A percentile compares a stretch with the other conserved stretches of the same genome.
phyloP scores from a whole-genome alignment of 768 basidiomycete species.

The Podaxis rugospora region DNA sequence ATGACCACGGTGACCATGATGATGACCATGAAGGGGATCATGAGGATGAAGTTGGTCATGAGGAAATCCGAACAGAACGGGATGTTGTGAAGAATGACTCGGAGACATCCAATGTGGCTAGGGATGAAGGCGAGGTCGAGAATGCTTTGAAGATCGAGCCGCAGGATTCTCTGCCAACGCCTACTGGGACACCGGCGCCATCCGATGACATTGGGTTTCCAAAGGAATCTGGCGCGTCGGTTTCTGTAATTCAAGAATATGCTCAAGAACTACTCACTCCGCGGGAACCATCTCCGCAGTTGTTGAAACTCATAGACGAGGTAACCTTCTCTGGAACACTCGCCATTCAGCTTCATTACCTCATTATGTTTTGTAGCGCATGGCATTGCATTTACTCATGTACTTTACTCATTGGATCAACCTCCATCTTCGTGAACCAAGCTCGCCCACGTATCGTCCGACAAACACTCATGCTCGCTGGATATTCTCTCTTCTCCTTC shows the following conservation, averaged over 20 bases:
- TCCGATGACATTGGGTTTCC: conserved; percentile 18
- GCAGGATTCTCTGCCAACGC: conserved; percentile 35
- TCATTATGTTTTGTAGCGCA: conserved; percentile 40
- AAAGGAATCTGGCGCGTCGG: neutral
- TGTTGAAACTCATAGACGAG: conserved; percentile 62
- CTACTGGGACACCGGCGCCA: conserved; percentile 33
- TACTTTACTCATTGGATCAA: conserved; percentile 84
- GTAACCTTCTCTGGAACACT: conserved; percentile 32
- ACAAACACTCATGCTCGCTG: conserved; percentile 64
- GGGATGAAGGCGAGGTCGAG: conserved; percentile 42
- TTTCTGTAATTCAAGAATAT: neutral
- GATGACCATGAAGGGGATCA: too few relatives aligned
- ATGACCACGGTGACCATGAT: neutral
- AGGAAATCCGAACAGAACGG: neutral
- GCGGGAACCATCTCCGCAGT: conserved; percentile 54
- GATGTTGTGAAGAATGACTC: neutral
- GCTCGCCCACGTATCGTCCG: conserved; percentile 32
- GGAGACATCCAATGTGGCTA: conserved; percentile 12
- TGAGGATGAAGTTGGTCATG: conserved; percentile 24
- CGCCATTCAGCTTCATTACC: conserved; percentile 10
- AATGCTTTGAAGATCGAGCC: conserved; percentile 28
- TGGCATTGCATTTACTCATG: conserved; percentile 73
- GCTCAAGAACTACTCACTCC: conserved; percentile 22
- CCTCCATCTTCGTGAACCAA: conserved; percentile 44
- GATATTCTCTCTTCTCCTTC: conserved; percentile 72